A percentile compares a stretch with the other conserved stretches of the same genome.
These are phyloP conservation scores for Wickerhamiella shivajii DNA, from an alignment of 805 yeast species.

Conservation along the genomic window DNA sequence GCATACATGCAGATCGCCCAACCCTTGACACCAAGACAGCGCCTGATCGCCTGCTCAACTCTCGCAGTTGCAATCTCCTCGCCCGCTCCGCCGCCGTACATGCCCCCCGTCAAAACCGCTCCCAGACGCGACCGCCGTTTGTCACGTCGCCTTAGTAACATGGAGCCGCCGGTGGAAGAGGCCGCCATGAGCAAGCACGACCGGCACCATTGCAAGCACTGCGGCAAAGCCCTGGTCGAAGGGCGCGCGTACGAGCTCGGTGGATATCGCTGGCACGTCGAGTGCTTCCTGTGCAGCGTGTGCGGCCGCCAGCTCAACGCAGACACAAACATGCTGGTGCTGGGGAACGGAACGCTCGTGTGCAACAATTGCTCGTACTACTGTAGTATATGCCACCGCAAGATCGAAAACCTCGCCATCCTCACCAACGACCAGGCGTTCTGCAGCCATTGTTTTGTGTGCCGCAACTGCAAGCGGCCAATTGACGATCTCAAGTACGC, in stretches of 20 bases:
- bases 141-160: too few relatives aligned
- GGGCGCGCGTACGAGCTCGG: conserved; percentile 95
- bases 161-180: too few relatives aligned
- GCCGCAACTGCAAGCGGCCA: conserved; percentile 72
- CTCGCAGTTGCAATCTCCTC: too few relatives aligned
- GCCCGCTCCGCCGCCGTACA: too few relatives aligned
- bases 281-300: conserved; percentile 80
- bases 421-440: conserved; percentile 91
- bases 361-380: conserved; percentile 88
- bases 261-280: conserved; percentile 89
- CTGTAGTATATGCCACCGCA: conserved; percentile 70
- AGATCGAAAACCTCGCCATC: conserved; percentile 86
- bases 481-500: conserved; percentile 87
- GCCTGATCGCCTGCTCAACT: too few relatives aligned
- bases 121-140: too few relatives aligned
- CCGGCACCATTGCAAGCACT: conserved; percentile 18
- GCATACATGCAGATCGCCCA: too few relatives aligned
- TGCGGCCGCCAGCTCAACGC: conserved; percentile 70
- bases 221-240: conserved; percentile 35
- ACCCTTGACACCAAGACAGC: too few relatives aligned
- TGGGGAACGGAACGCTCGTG: conserved; percentile 84
- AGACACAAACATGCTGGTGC: conserved; percentile 74
- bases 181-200: conserved; percentile 13
- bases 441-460: conserved; percentile 78
- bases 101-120: too few relatives aligned